Evolutionary conservation across 176 grass and related monocot genomes (phyloP).

Genomic region (Oryza punctata): DNA sequence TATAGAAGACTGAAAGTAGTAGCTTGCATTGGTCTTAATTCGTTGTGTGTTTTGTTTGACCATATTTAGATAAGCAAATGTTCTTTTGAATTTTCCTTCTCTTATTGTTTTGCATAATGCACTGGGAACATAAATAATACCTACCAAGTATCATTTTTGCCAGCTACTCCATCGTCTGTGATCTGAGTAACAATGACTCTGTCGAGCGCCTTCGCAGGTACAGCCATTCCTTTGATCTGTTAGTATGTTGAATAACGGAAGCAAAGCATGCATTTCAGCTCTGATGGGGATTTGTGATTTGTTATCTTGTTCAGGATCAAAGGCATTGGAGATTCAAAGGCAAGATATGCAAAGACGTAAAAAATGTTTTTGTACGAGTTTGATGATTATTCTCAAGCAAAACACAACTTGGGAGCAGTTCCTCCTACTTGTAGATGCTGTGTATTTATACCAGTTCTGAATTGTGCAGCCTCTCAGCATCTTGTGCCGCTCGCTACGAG

Average conservation of each 20-base stretch:
- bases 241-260: neutral
- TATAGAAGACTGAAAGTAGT: neutral
- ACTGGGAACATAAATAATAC: slow-evolving; percentile 27
- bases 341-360: slow-evolving; percentile 33
- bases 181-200: slow-evolving; percentile 74
- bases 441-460: slow-evolving; percentile 31
- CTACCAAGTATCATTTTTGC: slow-evolving; percentile 17
- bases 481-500: slow-evolving; percentile 67
- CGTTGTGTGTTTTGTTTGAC: neutral
- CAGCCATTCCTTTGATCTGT: slow-evolving; percentile 2
- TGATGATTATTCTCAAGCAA: slow-evolving; percentile 23
- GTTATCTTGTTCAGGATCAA: slow-evolving; percentile 69
- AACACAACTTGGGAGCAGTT: neutral
- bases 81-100: neutral
- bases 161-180: slow-evolving; percentile 88
- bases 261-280: neutral
- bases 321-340: slow-evolving; percentile 83
- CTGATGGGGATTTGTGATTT: slow-evolving; percentile 14
- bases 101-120: neutral
- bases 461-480: slow-evolving; percentile 85
- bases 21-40: neutral
- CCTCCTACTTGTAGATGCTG: neutral
- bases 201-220: slow-evolving; percentile 87
- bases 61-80: neutral
- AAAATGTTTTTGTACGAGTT: slow-evolving; percentile 22